Percentiles rank a stretch among this genome's conserved stretches.
Conservation (phyloP, 2,329 filamentous ascomycete species). For the Colletotrichum theobromicola region DNA sequence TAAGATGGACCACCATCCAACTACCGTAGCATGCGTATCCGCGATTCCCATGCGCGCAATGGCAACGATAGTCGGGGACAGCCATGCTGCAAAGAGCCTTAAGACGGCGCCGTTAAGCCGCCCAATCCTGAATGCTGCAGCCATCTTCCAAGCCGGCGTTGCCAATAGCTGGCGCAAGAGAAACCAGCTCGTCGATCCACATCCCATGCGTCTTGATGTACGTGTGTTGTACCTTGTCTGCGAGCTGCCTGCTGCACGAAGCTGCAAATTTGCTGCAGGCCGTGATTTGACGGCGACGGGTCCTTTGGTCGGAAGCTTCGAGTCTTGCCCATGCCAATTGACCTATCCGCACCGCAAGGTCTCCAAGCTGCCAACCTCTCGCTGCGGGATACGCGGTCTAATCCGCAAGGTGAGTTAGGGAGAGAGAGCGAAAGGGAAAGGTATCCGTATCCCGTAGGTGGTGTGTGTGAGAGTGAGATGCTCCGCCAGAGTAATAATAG, state of each 20-base stretch:
- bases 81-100: background rate
- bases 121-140: constrained; percentile 2
- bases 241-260: background rate
- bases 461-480: background rate
- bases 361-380: background rate
- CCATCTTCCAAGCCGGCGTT: constrained; percentile 1
- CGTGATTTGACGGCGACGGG: background rate
- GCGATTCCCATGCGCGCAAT: constrained; percentile 8
- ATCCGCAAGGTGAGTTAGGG: background rate
- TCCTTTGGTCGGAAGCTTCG: background rate
- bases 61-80: background rate
- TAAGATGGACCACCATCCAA: background rate
- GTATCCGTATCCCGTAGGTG: background rate
- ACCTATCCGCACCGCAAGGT: background rate
- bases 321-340: background rate
- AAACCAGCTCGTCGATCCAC: constrained; percentile 5
- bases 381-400: background rate
- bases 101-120: background rate
- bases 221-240: background rate
- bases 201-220: constrained; percentile 1
- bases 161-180: background rate
- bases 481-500: constrained; percentile 4
- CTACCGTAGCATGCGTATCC: background rate
- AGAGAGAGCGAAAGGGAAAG: background rate
- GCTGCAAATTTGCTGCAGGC: constrained; percentile 8